Conservation (phyloP, 129 eudicot species). For the carrot (Daucus carota) region DH1_v3.0 NC_030384.2:41231001-41231500, state of each 20-base stretch:
- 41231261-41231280: not conserved
- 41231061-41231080: not conserved
- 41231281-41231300: not conserved
- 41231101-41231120: not conserved
- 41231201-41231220: not conserved
- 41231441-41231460: no score
- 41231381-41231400: not conserved
- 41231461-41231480: no score
- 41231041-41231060: not conserved
- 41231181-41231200: not conserved
- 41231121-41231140: no score
- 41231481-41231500: no score
- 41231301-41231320: not conserved
- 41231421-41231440: no score
- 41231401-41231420: not conserved
- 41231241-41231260: not conserved
- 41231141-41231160: not conserved
- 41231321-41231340: not conserved
- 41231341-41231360: not conserved
- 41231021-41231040: not conserved
- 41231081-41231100: not conserved
- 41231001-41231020: conserved; percentile 56
- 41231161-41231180: not conserved
- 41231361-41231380: not conserved
- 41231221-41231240: not conserved